Evolutionary conservation across 2,329 filamentous ascomycete species (phyloP).

Genomic region (Trichothecium sympodiale): DNA sequence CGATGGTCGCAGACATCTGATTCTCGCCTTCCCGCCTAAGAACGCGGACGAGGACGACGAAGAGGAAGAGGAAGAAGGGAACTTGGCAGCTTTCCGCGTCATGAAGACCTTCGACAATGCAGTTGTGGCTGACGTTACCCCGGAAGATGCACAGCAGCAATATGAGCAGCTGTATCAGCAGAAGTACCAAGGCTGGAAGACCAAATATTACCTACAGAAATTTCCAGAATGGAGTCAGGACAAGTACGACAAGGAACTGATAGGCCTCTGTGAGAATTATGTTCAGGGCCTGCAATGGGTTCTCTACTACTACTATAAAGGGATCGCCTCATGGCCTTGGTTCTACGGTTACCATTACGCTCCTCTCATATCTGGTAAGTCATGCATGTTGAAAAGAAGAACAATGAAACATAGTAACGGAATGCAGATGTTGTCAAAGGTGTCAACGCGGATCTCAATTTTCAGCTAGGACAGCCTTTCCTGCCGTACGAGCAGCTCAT

Average conservation of each 20-base stretch:
- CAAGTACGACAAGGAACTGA: slow-evolving; percentile 64
- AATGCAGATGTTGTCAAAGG: slow-evolving; percentile 72
- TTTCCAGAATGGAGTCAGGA: slow-evolving; percentile 77
- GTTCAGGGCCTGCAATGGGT: slow-evolving; percentile 98
- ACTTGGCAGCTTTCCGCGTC: slow-evolving; percentile 73
- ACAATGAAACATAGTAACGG: slow-evolving; percentile 32
- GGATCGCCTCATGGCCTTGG: slow-evolving; percentile 98
- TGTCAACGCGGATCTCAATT: slow-evolving; percentile 76
- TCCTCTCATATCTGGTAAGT: slow-evolving; percentile 77
- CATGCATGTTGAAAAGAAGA: slow-evolving; percentile 1
- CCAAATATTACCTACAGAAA: slow-evolving; percentile 83
- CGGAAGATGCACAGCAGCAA: slow-evolving; percentile 66
- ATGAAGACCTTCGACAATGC: slow-evolving; percentile 88
- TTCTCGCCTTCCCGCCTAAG: slow-evolving; percentile 37
- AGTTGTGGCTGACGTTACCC: slow-evolving; percentile 66
- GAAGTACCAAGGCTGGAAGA: slow-evolving; percentile 89
- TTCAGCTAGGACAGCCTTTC: slow-evolving; percentile 91
- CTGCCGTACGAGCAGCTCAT: slow-evolving; percentile 92
- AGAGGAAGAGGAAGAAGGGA: slow-evolving; percentile 59
- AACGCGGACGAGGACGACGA: slow-evolving; percentile 46
- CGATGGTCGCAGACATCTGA: slow-evolving; percentile 40
- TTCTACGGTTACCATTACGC: slow-evolving; percentile 96
- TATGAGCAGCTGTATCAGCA: slow-evolving; percentile 80
- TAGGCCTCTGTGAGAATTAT: slow-evolving; percentile 83
- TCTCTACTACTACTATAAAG: slow-evolving; percentile 93